Conservation (phyloP, 2,329 filamentous ascomycete genomes). For the Aspergillus pseudoterreus region DNA sequence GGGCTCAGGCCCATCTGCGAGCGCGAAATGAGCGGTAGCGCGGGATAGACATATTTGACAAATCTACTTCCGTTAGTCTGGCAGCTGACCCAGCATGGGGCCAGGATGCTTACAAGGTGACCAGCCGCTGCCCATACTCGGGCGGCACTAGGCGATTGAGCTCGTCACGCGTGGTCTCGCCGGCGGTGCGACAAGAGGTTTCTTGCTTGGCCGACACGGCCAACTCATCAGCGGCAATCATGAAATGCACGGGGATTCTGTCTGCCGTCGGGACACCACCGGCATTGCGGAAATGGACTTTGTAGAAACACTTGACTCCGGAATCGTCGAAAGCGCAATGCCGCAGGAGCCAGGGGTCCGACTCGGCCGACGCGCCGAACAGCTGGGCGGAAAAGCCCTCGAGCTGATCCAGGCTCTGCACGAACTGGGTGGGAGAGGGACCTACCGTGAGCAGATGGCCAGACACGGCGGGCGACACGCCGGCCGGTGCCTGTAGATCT, state of each 20-base stretch:
- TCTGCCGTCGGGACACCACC: conserved; percentile 33
- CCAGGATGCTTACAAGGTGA: conserved; percentile 18
- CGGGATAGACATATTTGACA: conserved; percentile 28
- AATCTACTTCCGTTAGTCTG: conserved; percentile 18
- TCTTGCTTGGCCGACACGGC: conserved; percentile 17
- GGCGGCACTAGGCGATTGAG: conserved; percentile 19
- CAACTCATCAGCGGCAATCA: conserved; percentile 22
- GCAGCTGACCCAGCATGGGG: not conserved
- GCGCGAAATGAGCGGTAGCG: conserved; percentile 28
- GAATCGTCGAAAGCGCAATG: conserved; percentile 37
- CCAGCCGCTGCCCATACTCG: conserved; percentile 22
- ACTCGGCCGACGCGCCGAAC: conserved; percentile 28
- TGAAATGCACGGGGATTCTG: conserved; percentile 32
- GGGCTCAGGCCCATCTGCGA: conserved; percentile 23
- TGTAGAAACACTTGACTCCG: conserved; percentile 33
- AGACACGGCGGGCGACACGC: conserved; percentile 13
- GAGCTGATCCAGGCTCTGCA: conserved; percentile 29
- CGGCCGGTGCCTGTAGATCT: conserved; percentile 9
- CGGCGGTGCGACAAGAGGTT: conserved; percentile 9
- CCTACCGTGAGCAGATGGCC: conserved; percentile 16
- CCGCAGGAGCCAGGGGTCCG: conserved; percentile 33
- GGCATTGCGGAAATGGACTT: conserved; percentile 36
- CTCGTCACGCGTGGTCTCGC: conserved; percentile 13
- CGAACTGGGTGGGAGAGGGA: conserved; percentile 21
- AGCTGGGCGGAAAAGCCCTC: conserved; percentile 19